Evolutionary conservation across 176 grass and related monocot genomes (phyloP).

Genomic region (Bromus sterilis): DNA sequence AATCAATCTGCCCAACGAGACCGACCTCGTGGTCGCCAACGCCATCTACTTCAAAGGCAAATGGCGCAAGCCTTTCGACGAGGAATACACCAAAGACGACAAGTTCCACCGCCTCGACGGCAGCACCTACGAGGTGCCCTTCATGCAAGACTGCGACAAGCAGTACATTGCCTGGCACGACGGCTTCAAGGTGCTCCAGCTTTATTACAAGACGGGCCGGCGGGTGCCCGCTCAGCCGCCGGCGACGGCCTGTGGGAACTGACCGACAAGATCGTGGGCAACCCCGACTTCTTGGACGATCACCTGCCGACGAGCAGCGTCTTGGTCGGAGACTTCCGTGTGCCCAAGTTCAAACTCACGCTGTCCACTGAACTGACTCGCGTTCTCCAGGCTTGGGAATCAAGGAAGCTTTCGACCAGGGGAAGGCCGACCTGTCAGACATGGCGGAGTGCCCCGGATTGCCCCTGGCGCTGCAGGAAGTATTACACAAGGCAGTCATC

Average conservation of each 20-base stretch:
- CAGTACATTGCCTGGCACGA: background rate
- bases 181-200: constrained; percentile 8
- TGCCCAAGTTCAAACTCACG: background rate
- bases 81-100: background rate
- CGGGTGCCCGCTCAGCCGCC: background rate
- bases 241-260: background rate
- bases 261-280: background rate
- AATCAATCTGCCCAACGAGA: background rate
- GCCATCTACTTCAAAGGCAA: constrained; percentile 35
- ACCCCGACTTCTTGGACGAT: background rate
- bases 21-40: constrained; percentile 8
- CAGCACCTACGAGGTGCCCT: background rate
- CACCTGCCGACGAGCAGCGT: background rate
- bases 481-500: background rate
- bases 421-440: background rate
- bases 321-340: background rate
- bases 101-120: background rate
- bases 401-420: background rate
- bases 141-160: background rate
- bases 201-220: background rate
- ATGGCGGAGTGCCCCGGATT: background rate
- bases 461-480: background rate
- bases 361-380: background rate
- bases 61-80: background rate
- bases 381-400: background rate